phyloP scores from a whole-genome alignment of 2,329 filamentous ascomycete genomes.

The Paracoccidioides lutzii region DNA sequence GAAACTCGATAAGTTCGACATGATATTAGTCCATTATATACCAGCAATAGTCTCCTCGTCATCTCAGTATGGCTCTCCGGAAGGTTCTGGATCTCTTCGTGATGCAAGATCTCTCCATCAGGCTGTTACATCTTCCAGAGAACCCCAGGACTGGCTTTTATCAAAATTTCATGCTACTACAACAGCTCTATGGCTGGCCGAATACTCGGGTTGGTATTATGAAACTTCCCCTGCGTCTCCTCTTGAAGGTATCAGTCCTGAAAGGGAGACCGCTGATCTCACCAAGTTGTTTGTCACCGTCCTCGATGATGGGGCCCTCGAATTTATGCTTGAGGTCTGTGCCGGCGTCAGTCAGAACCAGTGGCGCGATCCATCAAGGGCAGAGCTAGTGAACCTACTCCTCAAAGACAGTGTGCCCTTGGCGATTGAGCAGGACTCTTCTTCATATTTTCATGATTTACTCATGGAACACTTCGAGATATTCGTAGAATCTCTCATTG shows the following conservation, averaged over 20 bases:
- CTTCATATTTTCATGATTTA: constrained; percentile 56
- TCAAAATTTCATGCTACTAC: constrained; percentile 67
- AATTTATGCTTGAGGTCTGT: constrained; percentile 77
- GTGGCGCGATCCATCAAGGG: constrained; percentile 78
- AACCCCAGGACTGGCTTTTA: constrained; percentile 58
- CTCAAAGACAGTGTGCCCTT: constrained; percentile 66
- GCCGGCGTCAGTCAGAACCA: constrained; percentile 67
- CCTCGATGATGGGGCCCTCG: constrained; percentile 78
- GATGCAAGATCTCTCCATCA: constrained; percentile 60
- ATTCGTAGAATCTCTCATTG: constrained; percentile 85
- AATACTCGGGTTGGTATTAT: constrained; percentile 82
- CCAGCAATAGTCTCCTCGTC: constrained; percentile 68
- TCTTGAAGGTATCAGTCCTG: constrained; percentile 50
- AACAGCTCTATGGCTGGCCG: constrained; percentile 75
- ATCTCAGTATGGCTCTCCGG: constrained; percentile 63
- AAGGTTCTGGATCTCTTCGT: constrained; percentile 53
- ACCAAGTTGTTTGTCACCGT: constrained; percentile 62
- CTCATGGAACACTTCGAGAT: constrained; percentile 72
- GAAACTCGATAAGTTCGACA: constrained; percentile 64
- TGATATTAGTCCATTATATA: constrained; percentile 62
- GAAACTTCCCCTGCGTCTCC: constrained; percentile 53
- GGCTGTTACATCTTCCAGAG: constrained; percentile 51
- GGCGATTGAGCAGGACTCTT: constrained; percentile 51
- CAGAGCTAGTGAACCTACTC: constrained; percentile 68
- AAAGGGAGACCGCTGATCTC: constrained; percentile 54